Evolutionary conservation across 306 rosid species (phyloP), one percentile per base, ranked within the genome.

Genomic region (Mimosa bimucronata): DNA sequence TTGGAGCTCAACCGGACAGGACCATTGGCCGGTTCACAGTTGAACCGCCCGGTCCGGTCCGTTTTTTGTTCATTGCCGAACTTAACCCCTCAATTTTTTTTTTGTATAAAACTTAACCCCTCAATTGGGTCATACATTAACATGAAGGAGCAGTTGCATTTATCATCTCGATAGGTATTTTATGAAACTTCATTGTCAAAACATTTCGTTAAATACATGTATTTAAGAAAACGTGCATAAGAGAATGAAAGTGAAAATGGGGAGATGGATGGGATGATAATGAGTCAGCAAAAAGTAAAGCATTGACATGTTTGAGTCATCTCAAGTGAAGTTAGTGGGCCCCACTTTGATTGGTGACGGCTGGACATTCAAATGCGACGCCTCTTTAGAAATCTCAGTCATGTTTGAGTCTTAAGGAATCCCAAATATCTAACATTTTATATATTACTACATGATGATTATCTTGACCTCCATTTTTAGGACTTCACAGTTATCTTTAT

Each of bases 321-420:
- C 7, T 2, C 53, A 21, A 21, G n/a, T 2, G 19, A 2, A 68
- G 30, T 42, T 42, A 14, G 57, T 44, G 23, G 61, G 53, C 12
- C 74, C 61, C 34, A 46, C 76, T 37, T 30, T 5, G 6, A 53
- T 25, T 25, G 79, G 57, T 23, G 55, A 57, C 40, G 53, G 78
- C 55, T 38, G 68, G 69, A 6, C 23, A 7, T 6, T 1, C 3
- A 34, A 52, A 21, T 52, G 66, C 50, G 67, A 53, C 67, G 31
- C 67, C 67, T n/a, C 52, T 73, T 73, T 31, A 7, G 76, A 46
- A 71, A 40, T 53, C 3, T 52, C 18, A 19, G 21, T 52, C 26
- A 1, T 19, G 8, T 52, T 52, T 52, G 25, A 7, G 60, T 19
- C 60, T 7, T 52, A 18, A 52, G 25, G 11, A 19, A 19, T 52